These are phyloP conservation scores for Hansenula lynferdii DNA, from an alignment of 1,139 yeast genomes.

Conservation along the genomic window DNA sequence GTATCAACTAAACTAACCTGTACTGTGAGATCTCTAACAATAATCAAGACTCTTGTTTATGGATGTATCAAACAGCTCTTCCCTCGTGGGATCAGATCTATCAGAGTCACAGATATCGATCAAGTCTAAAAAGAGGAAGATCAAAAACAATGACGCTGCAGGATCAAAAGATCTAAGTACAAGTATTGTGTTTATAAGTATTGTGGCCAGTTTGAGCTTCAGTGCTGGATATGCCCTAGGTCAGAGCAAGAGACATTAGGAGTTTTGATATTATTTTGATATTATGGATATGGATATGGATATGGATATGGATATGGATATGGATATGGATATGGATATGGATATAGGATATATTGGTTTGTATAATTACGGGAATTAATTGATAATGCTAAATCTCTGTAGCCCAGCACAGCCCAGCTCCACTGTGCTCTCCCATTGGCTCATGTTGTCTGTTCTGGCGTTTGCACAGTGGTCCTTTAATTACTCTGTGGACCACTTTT, in stretches of 20 bases:
- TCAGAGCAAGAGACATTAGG: slow-evolving; percentile 1
- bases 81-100: slow-evolving; percentile 4
- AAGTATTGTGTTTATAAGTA: slow-evolving; percentile 2
- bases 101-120: neutral
- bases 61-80: slow-evolving; percentile 10
- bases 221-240: slow-evolving; percentile 16
- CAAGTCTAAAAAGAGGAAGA: slow-evolving; percentile 3
- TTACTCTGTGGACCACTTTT: neutral
- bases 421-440: too few relatives aligned
- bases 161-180: neutral
- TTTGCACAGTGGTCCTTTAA: neutral
- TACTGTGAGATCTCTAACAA: too few relatives aligned
- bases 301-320: neutral
- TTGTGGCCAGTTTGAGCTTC: slow-evolving; percentile 12
- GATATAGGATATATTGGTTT: too few relatives aligned
- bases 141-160: slow-evolving; percentile 1
- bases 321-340: too few relatives aligned
- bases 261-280: neutral
- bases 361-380: too few relatives aligned
- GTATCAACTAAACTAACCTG: neutral
- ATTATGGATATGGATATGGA: neutral
- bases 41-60: slow-evolving; percentile 10
- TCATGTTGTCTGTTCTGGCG: neutral
- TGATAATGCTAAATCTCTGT: too few relatives aligned
- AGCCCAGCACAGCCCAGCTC: too few relatives aligned